A percentile compares a stretch with the other conserved stretches of the same genome.
Evolutionary conservation across 768 basidiomycete genomes (phyloP).

Genomic region (Amanita thiersii): DNA sequence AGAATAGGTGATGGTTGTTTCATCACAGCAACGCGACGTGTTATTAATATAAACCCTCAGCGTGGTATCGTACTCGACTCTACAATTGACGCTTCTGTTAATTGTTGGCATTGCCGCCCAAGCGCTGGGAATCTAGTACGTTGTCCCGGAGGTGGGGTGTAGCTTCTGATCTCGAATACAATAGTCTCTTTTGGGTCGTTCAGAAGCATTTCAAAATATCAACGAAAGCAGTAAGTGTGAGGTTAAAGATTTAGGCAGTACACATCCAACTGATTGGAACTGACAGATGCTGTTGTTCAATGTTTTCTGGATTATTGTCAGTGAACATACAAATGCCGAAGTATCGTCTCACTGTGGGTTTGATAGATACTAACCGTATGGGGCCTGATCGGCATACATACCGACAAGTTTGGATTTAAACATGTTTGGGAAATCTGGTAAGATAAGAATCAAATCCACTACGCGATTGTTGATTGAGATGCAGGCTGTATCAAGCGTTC

Average conservation of each 20-base stretch:
- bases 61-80: conserved; percentile 63
- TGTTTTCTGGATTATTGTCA: conserved; percentile 62
- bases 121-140: conserved; percentile 62
- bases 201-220: conserved; percentile 56
- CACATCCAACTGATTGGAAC: neutral
- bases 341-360: neutral
- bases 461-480: neutral
- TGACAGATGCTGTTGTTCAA: conserved; percentile 64
- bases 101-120: conserved; percentile 62
- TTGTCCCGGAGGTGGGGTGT: neutral
- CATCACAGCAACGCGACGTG: neutral
- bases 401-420: conserved; percentile 71
- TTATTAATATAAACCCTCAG: conserved; percentile 21
- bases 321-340: conserved; percentile 10
- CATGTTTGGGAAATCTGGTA: conserved; percentile 79
- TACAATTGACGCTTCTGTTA: conserved; percentile 59
- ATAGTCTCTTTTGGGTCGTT: conserved; percentile 58
- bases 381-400: conserved; percentile 74
- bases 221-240: conserved; percentile 44
- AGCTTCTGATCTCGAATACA: neutral
- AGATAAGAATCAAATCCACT: conserved; percentile 1
- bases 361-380: conserved; percentile 54
- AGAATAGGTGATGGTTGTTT: conserved; percentile 44
- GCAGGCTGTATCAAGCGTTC: conserved; percentile 60
- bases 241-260: neutral